Conservation (phyloP, 2,329 filamentous ascomycete genomes). For the Zalaria sp. region DNA sequence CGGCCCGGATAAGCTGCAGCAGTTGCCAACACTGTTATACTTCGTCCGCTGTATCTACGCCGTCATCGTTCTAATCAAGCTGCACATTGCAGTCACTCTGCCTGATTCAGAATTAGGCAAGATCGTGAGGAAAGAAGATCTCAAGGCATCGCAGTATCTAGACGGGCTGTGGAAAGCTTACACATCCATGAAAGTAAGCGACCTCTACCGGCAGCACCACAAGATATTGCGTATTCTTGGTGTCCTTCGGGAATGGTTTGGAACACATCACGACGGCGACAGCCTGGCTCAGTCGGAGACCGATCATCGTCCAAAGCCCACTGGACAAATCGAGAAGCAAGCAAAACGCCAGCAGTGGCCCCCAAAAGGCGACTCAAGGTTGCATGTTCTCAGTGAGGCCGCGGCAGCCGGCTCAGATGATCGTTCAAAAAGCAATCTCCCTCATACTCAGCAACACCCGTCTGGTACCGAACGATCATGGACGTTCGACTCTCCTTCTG, state of each 20-base stretch:
- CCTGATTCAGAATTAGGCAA: conserved; percentile 33
- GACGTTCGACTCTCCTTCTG: conserved; percentile 7
- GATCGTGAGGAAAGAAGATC: conserved; percentile 12
- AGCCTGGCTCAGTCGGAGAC: background rate
- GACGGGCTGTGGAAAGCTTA: conserved; percentile 7
- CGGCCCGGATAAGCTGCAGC: conserved; percentile 27
- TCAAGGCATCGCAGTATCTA: conserved; percentile 13
- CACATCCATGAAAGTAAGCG: background rate
- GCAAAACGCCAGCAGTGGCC: background rate
- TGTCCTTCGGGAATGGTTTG: conserved; percentile 30
- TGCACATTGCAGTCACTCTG: conserved; percentile 41
- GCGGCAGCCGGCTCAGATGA: conserved; percentile 7
- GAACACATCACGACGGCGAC: conserved; percentile 17
- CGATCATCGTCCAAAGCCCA: no score
- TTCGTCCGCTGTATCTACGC: conserved; percentile 42
- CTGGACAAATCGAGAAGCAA: background rate
- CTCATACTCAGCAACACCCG: background rate
- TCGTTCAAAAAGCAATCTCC: background rate
- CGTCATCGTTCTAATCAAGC: conserved; percentile 44
- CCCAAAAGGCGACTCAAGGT: conserved; percentile 1
- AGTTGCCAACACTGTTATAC: conserved; percentile 28
- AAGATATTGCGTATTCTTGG: conserved; percentile 34
- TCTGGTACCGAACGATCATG: background rate
- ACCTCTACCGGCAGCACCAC: conserved; percentile 23
- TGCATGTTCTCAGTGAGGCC: conserved; percentile 7